Evolutionary conservation across 2,329 filamentous ascomycete genomes (phyloP), one percentile per base, ranked within the genome.

Genomic region (Claviceps sp.): DNA sequence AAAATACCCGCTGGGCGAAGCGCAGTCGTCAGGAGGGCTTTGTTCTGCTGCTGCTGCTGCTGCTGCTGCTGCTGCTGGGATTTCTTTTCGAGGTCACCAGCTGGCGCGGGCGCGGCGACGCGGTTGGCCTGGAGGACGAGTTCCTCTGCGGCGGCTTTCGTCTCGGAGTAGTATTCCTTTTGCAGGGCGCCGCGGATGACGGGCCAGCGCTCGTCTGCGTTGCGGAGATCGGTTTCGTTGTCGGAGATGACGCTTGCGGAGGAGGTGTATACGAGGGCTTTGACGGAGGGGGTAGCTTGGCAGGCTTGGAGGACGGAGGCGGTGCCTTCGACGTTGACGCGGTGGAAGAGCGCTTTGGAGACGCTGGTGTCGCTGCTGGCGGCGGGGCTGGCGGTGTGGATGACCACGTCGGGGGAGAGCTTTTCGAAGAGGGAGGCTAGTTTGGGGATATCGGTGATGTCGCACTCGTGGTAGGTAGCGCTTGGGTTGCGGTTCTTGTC

Each of bases 301-400:
- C 85, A 85, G 16, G 86, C 87, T 38, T 84, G 79, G 51, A 97
- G 72, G 48, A 96, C 78, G 58, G 85, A 82, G 57, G 75, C 75
- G 14, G 93, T 96, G 50, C 91, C 91, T 50, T 88, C 84, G 50
- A 95, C 84, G 66, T 97, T 98, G 64, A 97, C 86, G 65, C 82
- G 84, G 61, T 80, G 79, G 65, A 93, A 85, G 38, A 87, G 69
- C 18, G 78, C 75, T 57, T 83, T 74, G 60, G 75, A 68, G 62
- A 77, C 68, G 62, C 71, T 69, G 65, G 73, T 62, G 62, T 66
- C 67, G 69, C 77, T 71, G 64, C 78, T 76, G 54, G 72, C 75
- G 24, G 75, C 68, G 41, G 87, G 86, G 37, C 84, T 87, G 20
- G 91, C 93, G 2, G 90, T 95, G 69, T 98, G 91, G 62, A 97